Conservation (phyloP, 495 filamentous ascomycete genomes). For the Entonaema liquescens region DNA sequence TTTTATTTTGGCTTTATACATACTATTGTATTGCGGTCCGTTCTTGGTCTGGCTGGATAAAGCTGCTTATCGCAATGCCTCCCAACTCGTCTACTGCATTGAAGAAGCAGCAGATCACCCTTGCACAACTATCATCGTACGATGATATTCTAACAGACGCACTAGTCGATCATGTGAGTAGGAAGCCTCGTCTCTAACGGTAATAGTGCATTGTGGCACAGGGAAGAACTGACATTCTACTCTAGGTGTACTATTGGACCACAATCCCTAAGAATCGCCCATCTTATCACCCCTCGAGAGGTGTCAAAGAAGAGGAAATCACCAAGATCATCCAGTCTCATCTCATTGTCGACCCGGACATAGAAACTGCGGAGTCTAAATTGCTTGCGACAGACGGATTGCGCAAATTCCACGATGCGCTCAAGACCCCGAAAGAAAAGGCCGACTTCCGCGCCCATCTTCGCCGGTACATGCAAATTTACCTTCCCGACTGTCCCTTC, state of each 20-base stretch:
- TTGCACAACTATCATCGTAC: constrained; percentile 87
- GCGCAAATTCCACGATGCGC: constrained; percentile 68
- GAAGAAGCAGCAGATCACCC: constrained; percentile 77
- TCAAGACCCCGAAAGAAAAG: constrained; percentile 80
- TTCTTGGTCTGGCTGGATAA: constrained; percentile 4
- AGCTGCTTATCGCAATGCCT: constrained; percentile 47
- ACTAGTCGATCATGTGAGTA: constrained; percentile 89
- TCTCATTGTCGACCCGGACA: constrained; percentile 78
- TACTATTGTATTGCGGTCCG: neutral
- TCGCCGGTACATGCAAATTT: constrained; percentile 90
- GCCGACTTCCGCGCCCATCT: constrained; percentile 88
- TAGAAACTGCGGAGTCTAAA: constrained; percentile 71
- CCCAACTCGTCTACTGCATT: constrained; percentile 52
- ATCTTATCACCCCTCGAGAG: constrained; percentile 83
- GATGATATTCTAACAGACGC: constrained; percentile 97
- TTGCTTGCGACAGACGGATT: constrained; percentile 78
- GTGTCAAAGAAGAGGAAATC: constrained; percentile 82
- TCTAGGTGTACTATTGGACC: constrained; percentile 92
- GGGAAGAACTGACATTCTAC: constrained; percentile 9
- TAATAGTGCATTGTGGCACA: constrained; percentile 13
- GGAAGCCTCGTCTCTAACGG: constrained; percentile 36
- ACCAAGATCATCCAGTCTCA: constrained; percentile 78
- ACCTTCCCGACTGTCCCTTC: constrained; percentile 90
- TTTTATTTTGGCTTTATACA: neutral
- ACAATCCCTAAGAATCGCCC: constrained; percentile 92